phyloP scores from a whole-genome alignment of 1,284 basidiomycete species.

The Porodaedalea pini region DNA sequence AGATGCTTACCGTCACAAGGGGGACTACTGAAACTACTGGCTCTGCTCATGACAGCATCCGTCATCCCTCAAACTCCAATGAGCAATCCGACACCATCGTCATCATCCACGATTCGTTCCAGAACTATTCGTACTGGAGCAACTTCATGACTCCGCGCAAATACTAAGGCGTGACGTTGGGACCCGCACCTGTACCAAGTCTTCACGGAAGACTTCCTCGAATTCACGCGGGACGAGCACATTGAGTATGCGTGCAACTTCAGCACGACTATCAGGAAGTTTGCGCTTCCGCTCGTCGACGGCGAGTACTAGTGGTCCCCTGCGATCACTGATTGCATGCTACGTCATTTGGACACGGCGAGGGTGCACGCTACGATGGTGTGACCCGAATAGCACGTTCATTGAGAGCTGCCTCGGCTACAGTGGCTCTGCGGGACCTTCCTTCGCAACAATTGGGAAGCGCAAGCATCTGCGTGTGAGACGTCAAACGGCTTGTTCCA shows the following conservation, averaged over 20 bases:
- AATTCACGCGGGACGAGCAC: constrained; percentile 54
- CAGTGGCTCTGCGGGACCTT: constrained; percentile 80
- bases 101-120: constrained; percentile 84
- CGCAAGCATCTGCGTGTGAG: constrained; percentile 70
- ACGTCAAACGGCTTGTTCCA: constrained; percentile 65
- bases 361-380: constrained; percentile 79
- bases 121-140: constrained; percentile 70
- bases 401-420: constrained; percentile 72
- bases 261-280: constrained; percentile 43
- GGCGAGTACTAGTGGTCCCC: constrained; percentile 89
- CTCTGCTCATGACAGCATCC: constrained; percentile 71
- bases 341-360: constrained; percentile 67
- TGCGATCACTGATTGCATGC: constrained; percentile 83
- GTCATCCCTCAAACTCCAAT: constrained; percentile 57
- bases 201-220: constrained; percentile 60
- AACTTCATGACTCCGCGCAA: constrained; percentile 58
- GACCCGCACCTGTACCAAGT: constrained; percentile 85
- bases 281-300: constrained; percentile 71
- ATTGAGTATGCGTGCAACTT: constrained; percentile 60
- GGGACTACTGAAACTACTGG: constrained; percentile 70
- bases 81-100: constrained; percentile 60
- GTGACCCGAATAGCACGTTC: constrained; percentile 55
- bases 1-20: constrained; percentile 53
- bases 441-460: constrained; percentile 81
- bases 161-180: constrained; percentile 69